Conservation (phyloP, 768 basidiomycete species). For the Termitomyces sp. region DNA sequence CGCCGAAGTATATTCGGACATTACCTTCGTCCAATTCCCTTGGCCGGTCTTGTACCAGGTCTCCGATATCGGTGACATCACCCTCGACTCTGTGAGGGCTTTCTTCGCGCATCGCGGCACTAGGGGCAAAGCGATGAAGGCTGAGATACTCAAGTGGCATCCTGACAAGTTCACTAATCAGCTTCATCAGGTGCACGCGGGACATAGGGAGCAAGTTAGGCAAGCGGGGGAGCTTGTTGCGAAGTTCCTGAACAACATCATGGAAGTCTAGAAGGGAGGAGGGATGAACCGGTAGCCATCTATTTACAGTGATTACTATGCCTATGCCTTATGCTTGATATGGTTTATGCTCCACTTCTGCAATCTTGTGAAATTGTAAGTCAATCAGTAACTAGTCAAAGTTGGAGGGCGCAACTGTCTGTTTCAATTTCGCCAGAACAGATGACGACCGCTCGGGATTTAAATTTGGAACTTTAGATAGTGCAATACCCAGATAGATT, state of each 20-base stretch:
- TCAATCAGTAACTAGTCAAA: neutral
- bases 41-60: constrained; percentile 7
- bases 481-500: neutral
- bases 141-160: constrained; percentile 50
- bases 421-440: neutral
- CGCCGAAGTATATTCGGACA: neutral
- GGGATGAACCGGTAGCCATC: neutral
- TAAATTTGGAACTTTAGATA: neutral
- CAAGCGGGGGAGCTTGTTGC: constrained; percentile 34
- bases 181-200: constrained; percentile 26
- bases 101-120: constrained; percentile 36
- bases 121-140: constrained; percentile 30
- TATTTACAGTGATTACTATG: neutral
- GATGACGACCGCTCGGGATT: neutral
- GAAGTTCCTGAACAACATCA: constrained; percentile 30
- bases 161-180: constrained; percentile 46
- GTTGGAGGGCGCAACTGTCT: neutral
- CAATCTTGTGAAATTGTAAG: neutral
- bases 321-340: neutral
- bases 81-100: constrained; percentile 23
- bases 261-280: neutral
- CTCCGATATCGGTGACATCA: constrained; percentile 26
- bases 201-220: constrained; percentile 26
- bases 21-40: constrained; percentile 4
- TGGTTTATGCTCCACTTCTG: neutral